Evolutionary conservation across 768 basidiomycete genomes (phyloP).

Genomic region (Naganishia kalamii): DNA sequence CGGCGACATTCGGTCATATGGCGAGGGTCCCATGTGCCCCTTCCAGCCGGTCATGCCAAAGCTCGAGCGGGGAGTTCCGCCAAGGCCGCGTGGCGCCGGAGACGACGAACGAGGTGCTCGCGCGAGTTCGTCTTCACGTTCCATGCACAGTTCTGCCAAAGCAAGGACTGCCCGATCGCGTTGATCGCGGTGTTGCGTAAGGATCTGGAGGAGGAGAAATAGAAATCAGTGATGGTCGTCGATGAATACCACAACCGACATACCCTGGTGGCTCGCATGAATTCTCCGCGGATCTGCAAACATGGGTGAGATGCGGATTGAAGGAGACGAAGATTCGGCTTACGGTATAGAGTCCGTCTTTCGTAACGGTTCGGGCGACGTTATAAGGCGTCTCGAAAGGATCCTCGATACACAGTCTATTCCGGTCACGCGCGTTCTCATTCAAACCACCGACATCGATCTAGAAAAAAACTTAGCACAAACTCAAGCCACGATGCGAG

Average conservation of each 20-base stretch:
- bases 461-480: constrained; percentile 24
- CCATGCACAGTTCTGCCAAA: constrained; percentile 83
- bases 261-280: constrained; percentile 76
- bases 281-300: constrained; percentile 86
- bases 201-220: constrained; percentile 52
- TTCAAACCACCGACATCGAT: constrained; percentile 48
- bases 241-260: constrained; percentile 3
- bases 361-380: constrained; percentile 91
- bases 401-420: constrained; percentile 97
- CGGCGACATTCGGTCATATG: constrained; percentile 37
- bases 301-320: not conserved
- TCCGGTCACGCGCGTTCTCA: constrained; percentile 64
- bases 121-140: constrained; percentile 58
- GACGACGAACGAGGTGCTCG: constrained; percentile 45
- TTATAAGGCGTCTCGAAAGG: constrained; percentile 96
- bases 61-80: not conserved
- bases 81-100: constrained; percentile 34
- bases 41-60: constrained; percentile 19
- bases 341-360: constrained; percentile 90
- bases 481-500: not conserved
- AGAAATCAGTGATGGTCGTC: not conserved
- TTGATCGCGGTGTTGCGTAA: constrained; percentile 55
- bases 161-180: constrained; percentile 75
- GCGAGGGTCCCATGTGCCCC: constrained; percentile 32
- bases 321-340: constrained; percentile 28